Evolutionary conservation across 768 basidiomycete species (phyloP).

Genomic region (Lentinula sp.): DNA sequence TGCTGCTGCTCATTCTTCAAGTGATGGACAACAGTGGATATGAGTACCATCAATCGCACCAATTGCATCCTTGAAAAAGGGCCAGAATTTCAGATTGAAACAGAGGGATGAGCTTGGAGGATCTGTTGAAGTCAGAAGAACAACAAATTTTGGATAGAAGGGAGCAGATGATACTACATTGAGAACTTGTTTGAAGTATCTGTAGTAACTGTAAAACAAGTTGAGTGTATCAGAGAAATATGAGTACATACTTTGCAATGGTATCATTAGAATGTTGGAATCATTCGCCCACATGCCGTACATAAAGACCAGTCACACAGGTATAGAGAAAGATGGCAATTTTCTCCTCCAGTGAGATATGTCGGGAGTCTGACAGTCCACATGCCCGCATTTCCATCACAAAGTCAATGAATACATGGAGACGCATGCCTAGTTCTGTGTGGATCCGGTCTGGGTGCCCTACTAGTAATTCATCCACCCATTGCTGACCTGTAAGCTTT

Average conservation of each 20-base stretch:
- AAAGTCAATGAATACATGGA: conserved; percentile 12
- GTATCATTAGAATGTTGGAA: background rate
- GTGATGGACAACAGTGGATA: conserved; percentile 16
- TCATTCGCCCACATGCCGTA: conserved; percentile 13
- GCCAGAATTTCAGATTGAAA: conserved; percentile 19
- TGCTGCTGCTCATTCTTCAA: conserved; percentile 12
- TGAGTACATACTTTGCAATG: too few species aligned
- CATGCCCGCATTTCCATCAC: background rate
- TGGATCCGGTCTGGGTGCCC: conserved; percentile 14
- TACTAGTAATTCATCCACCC: conserved; percentile 13
- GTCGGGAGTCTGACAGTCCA: background rate
- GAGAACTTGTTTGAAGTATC: conserved; percentile 9
- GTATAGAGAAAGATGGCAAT: conserved; percentile 13
- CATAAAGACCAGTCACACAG: conserved; percentile 10
- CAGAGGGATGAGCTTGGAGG: conserved; percentile 14
- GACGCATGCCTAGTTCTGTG: conserved; percentile 11
- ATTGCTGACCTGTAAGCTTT: conserved; percentile 11
- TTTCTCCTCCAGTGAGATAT: conserved; percentile 12
- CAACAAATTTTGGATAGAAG: conserved; percentile 14
- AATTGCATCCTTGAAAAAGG: conserved; percentile 25
- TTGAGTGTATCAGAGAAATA: too few species aligned
- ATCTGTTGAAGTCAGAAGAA: conserved; percentile 13
- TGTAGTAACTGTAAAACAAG: too few species aligned
- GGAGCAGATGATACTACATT: conserved; percentile 6
- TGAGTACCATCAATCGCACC: conserved; percentile 28